Evolutionary conservation across 768 basidiomycete species (phyloP).

Genomic region (Amanita subjunquillea): DNA sequence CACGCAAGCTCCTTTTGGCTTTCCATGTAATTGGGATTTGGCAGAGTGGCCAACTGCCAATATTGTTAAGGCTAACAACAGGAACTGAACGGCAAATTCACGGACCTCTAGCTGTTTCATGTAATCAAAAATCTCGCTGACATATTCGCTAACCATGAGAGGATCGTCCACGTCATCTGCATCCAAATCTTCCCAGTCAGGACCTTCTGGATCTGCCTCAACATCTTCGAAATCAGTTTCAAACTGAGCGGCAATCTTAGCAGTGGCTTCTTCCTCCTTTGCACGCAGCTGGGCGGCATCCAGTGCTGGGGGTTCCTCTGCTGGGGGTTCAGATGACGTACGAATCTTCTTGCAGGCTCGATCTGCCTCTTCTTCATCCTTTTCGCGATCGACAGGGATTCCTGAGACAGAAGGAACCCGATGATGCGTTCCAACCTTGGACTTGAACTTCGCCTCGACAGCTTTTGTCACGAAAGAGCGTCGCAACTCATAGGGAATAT

Average conservation of each 20-base stretch:
- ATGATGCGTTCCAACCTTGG: slow-evolving; percentile 19
- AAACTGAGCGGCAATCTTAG: slow-evolving; percentile 35
- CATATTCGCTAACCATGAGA: slow-evolving; percentile 95
- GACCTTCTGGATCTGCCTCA: slow-evolving; percentile 59
- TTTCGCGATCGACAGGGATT: slow-evolving; percentile 16
- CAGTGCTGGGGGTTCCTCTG: slow-evolving; percentile 22
- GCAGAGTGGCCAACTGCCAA: slow-evolving; percentile 63
- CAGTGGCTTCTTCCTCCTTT: slow-evolving; percentile 35
- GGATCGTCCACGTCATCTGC: slow-evolving; percentile 90
- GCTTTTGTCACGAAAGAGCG: slow-evolving; percentile 14
- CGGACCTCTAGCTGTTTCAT: slow-evolving; percentile 81
- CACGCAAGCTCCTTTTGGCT: slow-evolving; percentile 90
- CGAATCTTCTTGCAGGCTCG: slow-evolving; percentile 68
- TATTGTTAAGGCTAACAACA: slow-evolving; percentile 5
- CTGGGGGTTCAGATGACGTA: slow-evolving; percentile 54
- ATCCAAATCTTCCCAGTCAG: slow-evolving; percentile 85
- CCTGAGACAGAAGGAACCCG: slow-evolving; percentile 14
- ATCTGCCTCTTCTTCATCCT: slow-evolving; percentile 46
- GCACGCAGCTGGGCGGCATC: slow-evolving; percentile 14
- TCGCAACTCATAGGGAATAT: slow-evolving; percentile 29
- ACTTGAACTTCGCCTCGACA: slow-evolving; percentile 15
- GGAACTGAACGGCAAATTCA: slow-evolving; percentile 1
- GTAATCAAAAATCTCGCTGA: slow-evolving; percentile 88
- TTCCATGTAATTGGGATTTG: slow-evolving; percentile 92
- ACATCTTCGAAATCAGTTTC: slow-evolving; percentile 41